Conservation (phyloP, 2,329 filamentous ascomycete genomes). For the Cercospora sesami region DNA sequence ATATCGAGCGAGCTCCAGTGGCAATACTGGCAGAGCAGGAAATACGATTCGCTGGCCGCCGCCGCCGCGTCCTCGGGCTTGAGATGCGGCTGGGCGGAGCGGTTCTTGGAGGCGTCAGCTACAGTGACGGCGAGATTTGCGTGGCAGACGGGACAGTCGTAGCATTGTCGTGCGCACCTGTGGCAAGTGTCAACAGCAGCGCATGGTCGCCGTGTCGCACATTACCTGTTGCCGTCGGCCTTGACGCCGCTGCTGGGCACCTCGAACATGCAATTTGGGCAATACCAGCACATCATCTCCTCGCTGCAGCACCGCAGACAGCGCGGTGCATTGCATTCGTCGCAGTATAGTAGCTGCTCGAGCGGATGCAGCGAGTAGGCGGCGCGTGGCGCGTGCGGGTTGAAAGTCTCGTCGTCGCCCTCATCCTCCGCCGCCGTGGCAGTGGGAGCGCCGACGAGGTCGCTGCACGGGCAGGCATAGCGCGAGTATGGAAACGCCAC, state of each 20-base stretch:
- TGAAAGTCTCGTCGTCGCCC: conserved; percentile 75
- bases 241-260: conserved; percentile 90
- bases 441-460: conserved; percentile 45
- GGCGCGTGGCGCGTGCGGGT: conserved; percentile 78
- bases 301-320: conserved; percentile 90
- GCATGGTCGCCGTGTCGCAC: conserved; percentile 28
- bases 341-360: conserved; percentile 92
- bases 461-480: conserved; percentile 64
- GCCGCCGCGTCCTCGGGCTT: conserved; percentile 24
- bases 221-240: conserved; percentile 85
- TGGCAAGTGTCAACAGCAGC: conserved; percentile 10
- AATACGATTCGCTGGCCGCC: conserved; percentile 50
- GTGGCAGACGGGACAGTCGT: conserved; percentile 87
- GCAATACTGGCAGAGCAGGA: conserved; percentile 86
- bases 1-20: conserved; percentile 90
- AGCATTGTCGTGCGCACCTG: conserved; percentile 80
- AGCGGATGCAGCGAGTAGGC: conserved; percentile 92
- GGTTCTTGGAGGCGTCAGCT: conserved; percentile 56
- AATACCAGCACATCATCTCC: conserved; percentile 93
- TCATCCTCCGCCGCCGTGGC: conserved; percentile 55
- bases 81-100: conserved; percentile 17
- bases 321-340: conserved; percentile 94
- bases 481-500: conserved; percentile 62
- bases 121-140: conserved; percentile 74
- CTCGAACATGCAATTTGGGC: conserved; percentile 92